These are phyloP conservation scores for Wickerhamomyces alni DNA, from an alignment of 805 yeast genomes.

Conservation along the genomic window DNA sequence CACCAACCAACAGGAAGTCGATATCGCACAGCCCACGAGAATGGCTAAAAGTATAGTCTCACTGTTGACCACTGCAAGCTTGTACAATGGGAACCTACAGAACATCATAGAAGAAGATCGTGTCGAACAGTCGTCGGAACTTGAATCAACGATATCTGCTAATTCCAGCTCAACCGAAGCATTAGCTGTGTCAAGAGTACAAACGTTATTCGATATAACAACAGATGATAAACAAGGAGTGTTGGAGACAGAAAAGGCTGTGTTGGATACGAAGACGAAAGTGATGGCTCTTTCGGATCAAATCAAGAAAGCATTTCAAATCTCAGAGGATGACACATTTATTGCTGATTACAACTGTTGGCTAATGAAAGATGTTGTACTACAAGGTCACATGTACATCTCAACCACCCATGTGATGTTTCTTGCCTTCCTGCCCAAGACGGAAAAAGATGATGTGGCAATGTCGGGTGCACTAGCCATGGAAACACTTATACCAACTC, in stretches of 20 bases:
- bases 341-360: constrained; percentile 66
- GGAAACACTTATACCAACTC: constrained; percentile 22
- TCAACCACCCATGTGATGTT: constrained; percentile 62
- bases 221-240: constrained; percentile 9
- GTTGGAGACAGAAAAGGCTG: neutral
- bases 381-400: constrained; percentile 80
- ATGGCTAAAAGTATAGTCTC: constrained; percentile 50
- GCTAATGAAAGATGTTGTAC: constrained; percentile 73
- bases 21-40: constrained; percentile 32
- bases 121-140: neutral
- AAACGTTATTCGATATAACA: constrained; percentile 27
- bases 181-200: constrained; percentile 3
- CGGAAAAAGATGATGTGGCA: constrained; percentile 32
- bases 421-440: constrained; percentile 71
- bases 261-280: constrained; percentile 9
- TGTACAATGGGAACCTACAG: constrained; percentile 33
- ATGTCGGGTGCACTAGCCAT: constrained; percentile 47
- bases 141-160: neutral
- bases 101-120: constrained; percentile 17
- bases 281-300: constrained; percentile 32
- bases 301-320: constrained; percentile 32
- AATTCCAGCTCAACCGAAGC: neutral
- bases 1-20: constrained; percentile 13
- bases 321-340: constrained; percentile 51
- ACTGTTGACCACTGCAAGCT: constrained; percentile 50